Evolutionary conservation across 2,329 filamentous ascomycete species (phyloP), one percentile per base, ranked within the genome.

Genomic region (Calonectria multiphialidica): DNA sequence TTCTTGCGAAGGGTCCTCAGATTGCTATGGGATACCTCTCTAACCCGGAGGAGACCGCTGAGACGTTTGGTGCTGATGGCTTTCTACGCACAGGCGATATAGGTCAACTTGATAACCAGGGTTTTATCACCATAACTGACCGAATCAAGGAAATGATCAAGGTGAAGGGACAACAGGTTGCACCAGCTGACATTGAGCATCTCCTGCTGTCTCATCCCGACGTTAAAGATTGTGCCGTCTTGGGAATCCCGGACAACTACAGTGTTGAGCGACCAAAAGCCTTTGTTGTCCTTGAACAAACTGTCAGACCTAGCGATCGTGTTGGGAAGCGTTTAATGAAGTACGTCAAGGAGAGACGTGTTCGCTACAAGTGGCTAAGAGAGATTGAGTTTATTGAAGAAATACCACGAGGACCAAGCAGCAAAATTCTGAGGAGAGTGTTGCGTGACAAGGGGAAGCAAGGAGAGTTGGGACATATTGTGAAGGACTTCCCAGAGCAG

Each of bases 81-180:
- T 95, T 93, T 88, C 90, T 96, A 87, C 90, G 90, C 28, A 97
- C 95, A 0, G 95, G 95, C 12, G 95, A 97, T 77, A 93, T 96
- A 80, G 94, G 92, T 0, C 86, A 95, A 4, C 85, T 96, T 23
- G 87, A 88, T 2, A 93, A 93, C 1, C 85, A 92, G 16, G 68
- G 68, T 5, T 70, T 84, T 64, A 83, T 86, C 71, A 89, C 89
- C 79, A 91, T 95, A 37, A 91, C 95, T n/a, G 93, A 95, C 81
- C 88, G 93, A 47, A 90, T 90, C 63, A 82, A 95, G 87, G 88
- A 90, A 80, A 83, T 90, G 63, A 90, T 90, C 80, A 90, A 90
- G 81, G 87, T 89, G 28, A 88, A 93, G 88, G 93, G 93, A 65
- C 84, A 91, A 68, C 93, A 95, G 89, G 93, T 95, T 33, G 93